Conservation (phyloP, 345 rosid genomes). For the Fremontodendron californicum region DNA sequence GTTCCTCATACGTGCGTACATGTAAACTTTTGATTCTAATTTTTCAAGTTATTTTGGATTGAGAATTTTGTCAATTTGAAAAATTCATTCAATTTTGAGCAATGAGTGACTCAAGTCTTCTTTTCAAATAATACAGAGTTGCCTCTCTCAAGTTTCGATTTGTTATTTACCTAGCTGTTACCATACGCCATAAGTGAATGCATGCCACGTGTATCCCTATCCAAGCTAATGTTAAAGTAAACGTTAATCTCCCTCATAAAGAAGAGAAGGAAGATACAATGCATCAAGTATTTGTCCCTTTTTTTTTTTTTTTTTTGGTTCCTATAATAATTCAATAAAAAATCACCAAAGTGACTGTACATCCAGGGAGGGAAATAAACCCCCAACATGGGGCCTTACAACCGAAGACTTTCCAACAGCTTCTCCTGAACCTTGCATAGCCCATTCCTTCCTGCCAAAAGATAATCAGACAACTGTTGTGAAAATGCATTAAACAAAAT, state of each 20-base stretch:
- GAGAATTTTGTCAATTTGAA: no score
- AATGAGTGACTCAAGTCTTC: no score
- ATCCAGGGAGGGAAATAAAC: conserved; percentile 48
- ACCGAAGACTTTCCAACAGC: conserved; percentile 30
- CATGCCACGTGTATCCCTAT: conserved; percentile 36
- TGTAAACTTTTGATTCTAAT: no score
- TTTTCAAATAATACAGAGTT: no score
- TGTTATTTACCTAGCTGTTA: conserved; percentile 8
- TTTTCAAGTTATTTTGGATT: no score
- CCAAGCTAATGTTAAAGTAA: conserved; percentile 29
- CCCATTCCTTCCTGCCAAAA: conserved; percentile 47
- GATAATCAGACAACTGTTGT: neutral
- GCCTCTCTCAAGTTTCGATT: no score
- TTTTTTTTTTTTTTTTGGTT: no score
- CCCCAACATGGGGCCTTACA: conserved; percentile 41
- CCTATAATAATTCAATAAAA: conserved; percentile 35
- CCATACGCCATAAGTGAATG: conserved; percentile 32
- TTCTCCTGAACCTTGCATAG: conserved; percentile 41
- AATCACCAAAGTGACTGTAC: conserved; percentile 77
- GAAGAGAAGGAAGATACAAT: conserved; percentile 56
- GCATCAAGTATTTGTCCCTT: conserved; percentile 39
- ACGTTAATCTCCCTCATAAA: conserved; percentile 46
- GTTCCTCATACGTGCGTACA: neutral
- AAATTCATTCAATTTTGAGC: no score
- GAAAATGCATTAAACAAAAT: no score